Base-by-base conservation (phyloP, 192 early-diverging fungal genomes). In the Funneliformis geosporum region DNA sequence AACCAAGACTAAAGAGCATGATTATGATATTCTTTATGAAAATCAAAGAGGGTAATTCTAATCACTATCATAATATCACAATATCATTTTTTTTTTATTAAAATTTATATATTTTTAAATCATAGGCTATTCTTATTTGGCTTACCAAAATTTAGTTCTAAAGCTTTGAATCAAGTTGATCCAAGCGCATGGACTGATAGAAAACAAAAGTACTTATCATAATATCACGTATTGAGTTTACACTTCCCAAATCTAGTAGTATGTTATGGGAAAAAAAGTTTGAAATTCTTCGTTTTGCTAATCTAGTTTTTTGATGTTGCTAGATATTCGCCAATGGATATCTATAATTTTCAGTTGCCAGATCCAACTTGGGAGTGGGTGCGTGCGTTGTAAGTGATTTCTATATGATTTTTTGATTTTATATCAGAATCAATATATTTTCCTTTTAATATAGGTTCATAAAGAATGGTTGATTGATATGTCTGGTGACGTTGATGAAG, bases 281-380 rank as follows among this genome's bases (percentile, higher is more conserved):
- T n/a, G 33, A 33, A 33, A 33, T 33, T 2, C 33, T 33, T 33
- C 33, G 0, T 33, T 33, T 33, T 2, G 33, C 33, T 33, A 33
- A 33, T 10, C 47, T 50, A 47, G 27, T 65, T 10, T 73, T 71
- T 65, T 10, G 11, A 33, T 38, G 33, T 73, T 28, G 62, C 5
- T 77, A 86, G 85, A 76, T 85, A 68, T 75, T 82, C 84, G 9
- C 84, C 84, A 16, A 87, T 88, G 86, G 82, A 90, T 50, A 84
- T 81, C 21, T 68, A 80, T n/a, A 83, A 82, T 33, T 88, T 67
- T 64, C 83, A 80, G 65, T 67, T 90, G 0, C 89, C 89, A 2
- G 84, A 90, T 79, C 87, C 87, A 18, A 82, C 82, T 10, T 90
- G 89, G 89, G 85, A 90, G 71, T 90, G 89, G 89, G 86, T 88